Evolutionary conservation across 305 asterid species (phyloP).

Genomic region (Fraxinus ornus): DNA sequence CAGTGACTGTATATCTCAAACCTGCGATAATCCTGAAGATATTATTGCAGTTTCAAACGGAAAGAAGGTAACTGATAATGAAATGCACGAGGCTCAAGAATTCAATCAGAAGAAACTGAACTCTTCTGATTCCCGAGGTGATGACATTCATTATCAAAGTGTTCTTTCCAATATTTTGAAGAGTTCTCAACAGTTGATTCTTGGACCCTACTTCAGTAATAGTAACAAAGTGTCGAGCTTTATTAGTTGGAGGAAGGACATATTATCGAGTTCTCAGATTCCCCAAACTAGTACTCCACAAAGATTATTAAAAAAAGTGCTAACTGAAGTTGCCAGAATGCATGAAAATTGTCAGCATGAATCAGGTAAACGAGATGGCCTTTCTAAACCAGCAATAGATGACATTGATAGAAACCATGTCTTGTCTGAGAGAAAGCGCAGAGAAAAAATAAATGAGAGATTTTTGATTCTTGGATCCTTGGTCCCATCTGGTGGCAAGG

Average conservation of each 20-base stretch:
- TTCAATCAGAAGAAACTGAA: slow-evolving; percentile 36
- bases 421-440: slow-evolving; percentile 68
- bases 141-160: slow-evolving; percentile 62
- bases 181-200: slow-evolving; percentile 69
- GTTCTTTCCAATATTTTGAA: slow-evolving; percentile 72
- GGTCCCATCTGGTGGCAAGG: slow-evolving; percentile 92
- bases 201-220: slow-evolving; percentile 64
- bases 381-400: slow-evolving; percentile 43
- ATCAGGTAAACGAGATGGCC: slow-evolving; percentile 30
- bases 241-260: slow-evolving; percentile 55
- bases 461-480: slow-evolving; percentile 67
- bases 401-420: slow-evolving; percentile 61
- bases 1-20: slow-evolving; percentile 70
- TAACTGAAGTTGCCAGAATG: slow-evolving; percentile 65
- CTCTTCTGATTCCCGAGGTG: slow-evolving; percentile 32
- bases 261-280: neutral
- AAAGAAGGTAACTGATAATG: slow-evolving; percentile 26
- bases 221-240: slow-evolving; percentile 59
- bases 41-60: slow-evolving; percentile 30
- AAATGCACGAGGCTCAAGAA: slow-evolving; percentile 38
- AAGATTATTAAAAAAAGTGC: slow-evolving; percentile 64
- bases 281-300: slow-evolving; percentile 41
- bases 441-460: slow-evolving; percentile 73
- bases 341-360: slow-evolving; percentile 38
- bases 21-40: slow-evolving; percentile 41